Evolutionary conservation across 495 filamentous ascomycete genomes (phyloP), one percentile per base, ranked within the genome.

Genomic region (Evernia prunastri): DNA sequence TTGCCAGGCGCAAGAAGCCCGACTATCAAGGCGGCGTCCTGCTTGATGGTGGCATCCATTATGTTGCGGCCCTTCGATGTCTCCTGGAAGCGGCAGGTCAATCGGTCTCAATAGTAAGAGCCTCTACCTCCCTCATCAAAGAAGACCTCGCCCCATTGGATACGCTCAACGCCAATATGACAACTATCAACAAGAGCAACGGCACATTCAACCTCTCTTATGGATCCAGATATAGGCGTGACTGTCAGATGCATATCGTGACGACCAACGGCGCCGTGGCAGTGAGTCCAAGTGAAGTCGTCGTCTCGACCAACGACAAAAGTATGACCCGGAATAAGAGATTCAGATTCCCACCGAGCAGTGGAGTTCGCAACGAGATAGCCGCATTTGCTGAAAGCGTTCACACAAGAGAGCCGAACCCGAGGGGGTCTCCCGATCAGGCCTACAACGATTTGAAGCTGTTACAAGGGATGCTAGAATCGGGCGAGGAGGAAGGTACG

Each of bases 321-420:
- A 58, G 33, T 7, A 27, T 53, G 15, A 59, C 6, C 17, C 49
- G 56, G n/a, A 31, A 61, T 9, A 42, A 43, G 40, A 53, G 23
- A 4, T 56, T 20, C 31, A 56, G 45, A 23, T 43, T 53, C 58
- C 56, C 39, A 35, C 63, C 54, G 20, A 45, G 59, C 45, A n/a
- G 36, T 31, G 54, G 36, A n/a, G 57, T 61, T 12, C 57, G 58
- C 29, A 27, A 37, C 25, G 63, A 65, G 63, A 6, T 68, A 5
- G 59, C 29, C n/a, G 66, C 63, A 4, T 68, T 68, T 27, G 66
- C 66, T 10, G 42, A 65, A 54, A 60, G 63, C 39, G 65, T 68
- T 23, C 31, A 53, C 10, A 54, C 40, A 5, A 59, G 43, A 8
- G 37, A 37, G 43, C 29, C 58, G 12, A 36, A 68, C 20, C 23